phyloP scores from a whole-genome alignment of 2,329 filamentous ascomycete species.

The Madurella fahalii region DNA sequence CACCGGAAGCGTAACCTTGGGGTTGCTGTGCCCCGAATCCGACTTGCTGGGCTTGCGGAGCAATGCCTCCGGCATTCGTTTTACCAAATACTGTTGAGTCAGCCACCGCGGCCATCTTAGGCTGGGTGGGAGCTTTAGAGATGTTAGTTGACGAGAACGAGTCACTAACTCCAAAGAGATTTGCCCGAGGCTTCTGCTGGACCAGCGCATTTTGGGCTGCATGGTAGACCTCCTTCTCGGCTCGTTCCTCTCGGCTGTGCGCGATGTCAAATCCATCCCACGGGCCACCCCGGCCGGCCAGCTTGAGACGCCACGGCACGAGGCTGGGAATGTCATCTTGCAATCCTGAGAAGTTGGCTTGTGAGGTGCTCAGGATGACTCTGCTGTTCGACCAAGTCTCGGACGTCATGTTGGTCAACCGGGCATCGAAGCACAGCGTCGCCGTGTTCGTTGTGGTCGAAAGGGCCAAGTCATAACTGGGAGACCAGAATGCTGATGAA shows the following conservation, averaged over 20 bases:
- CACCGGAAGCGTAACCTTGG: no score
- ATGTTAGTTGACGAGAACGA: background rate
- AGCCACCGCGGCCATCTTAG: no score
- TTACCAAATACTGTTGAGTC: background rate
- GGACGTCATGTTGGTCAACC: constrained; percentile 57
- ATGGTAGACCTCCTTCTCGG: constrained; percentile 30
- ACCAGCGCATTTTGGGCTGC: constrained; percentile 24
- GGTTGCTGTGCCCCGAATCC: no score
- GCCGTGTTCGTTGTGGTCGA: constrained; percentile 51
- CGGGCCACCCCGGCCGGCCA: constrained; percentile 31
- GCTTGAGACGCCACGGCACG: constrained; percentile 52
- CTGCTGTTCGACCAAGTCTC: constrained; percentile 61
- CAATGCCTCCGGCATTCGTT: no score
- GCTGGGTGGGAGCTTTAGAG: no score
- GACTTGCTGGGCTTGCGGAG: no score
- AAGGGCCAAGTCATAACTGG: constrained; percentile 60
- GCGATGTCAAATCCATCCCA: constrained; percentile 29
- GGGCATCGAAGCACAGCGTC: constrained; percentile 57
- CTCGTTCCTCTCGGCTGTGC: constrained; percentile 38
- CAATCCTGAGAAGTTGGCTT: constrained; percentile 54
- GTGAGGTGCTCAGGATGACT: constrained; percentile 59
- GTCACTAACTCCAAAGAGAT: constrained; percentile 33
- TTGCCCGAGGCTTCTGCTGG: constrained; percentile 30
- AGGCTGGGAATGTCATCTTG: constrained; percentile 53
- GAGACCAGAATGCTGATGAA: constrained; percentile 53